Evolutionary conservation across 2,329 filamentous ascomycete genomes (phyloP), one percentile per base, ranked within the genome.

Genomic region (Aspergillus japonicus): DNA sequence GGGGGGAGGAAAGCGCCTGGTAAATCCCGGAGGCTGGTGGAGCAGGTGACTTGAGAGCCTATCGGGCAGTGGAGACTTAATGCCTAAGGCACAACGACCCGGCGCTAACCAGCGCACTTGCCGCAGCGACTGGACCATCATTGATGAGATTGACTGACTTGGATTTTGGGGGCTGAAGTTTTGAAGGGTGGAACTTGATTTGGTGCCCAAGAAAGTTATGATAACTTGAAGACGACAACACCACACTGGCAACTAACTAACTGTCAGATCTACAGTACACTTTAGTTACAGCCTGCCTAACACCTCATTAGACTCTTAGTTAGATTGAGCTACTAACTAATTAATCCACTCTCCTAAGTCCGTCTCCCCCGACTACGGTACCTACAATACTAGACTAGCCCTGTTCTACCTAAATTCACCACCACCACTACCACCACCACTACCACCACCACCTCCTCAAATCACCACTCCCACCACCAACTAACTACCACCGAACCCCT

Each of bases 1-100:
- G 33, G 33, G 33, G 33, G 33, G 33, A 12, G 33, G 10, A n/a
- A 29, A n/a, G n/a, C 23, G 39, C n/a, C 55, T 44, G 35, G 49
- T 50, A 47, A 62, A 58, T 53, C 31, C 44, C 26, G 61, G 59
- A 59, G 61, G 61, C 61, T 63, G 61, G 61, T 59, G 56, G 42
- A 50, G 33, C 50, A 57, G 56, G 59, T 63, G 59, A 63, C 60
- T 11, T 54, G 51, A 35, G 16, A 26, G 23, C 23, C 35, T 16
- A 19, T 54, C 35, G 24, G 19, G 39, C 16, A 10, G 16, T 50
- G 48, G 29, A 16, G 4, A 35, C 33, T 19, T 10, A 16, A 42
- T 59, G 61, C 61, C 61, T 63, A 55, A 63, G 61, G 61, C 61
- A 39, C 14, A 35, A 4, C 33, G 6, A 8, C 14, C n/a, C 39